Conservation (phyloP, 257 asterid species). For the Coffea canephora region DNA sequence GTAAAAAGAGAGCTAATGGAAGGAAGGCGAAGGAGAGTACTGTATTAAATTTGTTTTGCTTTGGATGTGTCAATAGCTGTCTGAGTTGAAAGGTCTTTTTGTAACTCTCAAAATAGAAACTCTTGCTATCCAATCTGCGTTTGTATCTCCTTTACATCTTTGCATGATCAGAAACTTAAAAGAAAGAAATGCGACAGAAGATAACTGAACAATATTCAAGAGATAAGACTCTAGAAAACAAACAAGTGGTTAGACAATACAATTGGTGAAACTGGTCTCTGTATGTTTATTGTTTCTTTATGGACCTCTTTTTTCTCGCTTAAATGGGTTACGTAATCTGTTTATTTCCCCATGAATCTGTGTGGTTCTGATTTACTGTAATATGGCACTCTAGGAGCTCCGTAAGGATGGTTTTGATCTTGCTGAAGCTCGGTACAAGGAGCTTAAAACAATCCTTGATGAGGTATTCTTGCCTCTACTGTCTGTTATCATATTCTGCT, state of each 20-base stretch:
- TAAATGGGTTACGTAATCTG: not conserved
- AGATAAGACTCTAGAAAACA: not conserved
- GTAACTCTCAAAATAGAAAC: not conserved
- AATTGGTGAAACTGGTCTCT: not conserved
- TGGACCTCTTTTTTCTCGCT: not conserved
- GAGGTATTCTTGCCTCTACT: conserved; percentile 52
- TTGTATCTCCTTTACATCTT: not conserved
- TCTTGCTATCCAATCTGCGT: not conserved
- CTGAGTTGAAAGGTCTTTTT: not conserved
- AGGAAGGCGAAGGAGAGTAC: not conserved
- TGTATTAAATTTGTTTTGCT: not conserved
- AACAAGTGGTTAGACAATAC: not conserved
- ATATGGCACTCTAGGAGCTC: conserved; percentile 56
- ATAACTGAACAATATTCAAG: not conserved
- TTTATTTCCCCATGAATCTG: not conserved
- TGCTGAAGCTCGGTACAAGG: conserved; percentile 89
- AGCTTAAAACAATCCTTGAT: conserved; percentile 88
- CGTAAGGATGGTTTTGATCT: conserved; percentile 98
- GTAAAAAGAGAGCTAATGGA: not conserved
- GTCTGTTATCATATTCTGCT: not conserved
- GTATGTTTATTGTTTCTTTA: not conserved
- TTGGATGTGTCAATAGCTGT: not conserved
- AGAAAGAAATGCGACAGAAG: not conserved
- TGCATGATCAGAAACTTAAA: not conserved
- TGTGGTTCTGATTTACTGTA: not conserved